phyloP scores from a whole-genome alignment of 164 flowering plant species.

The Cinnamomum chago region DNA sequence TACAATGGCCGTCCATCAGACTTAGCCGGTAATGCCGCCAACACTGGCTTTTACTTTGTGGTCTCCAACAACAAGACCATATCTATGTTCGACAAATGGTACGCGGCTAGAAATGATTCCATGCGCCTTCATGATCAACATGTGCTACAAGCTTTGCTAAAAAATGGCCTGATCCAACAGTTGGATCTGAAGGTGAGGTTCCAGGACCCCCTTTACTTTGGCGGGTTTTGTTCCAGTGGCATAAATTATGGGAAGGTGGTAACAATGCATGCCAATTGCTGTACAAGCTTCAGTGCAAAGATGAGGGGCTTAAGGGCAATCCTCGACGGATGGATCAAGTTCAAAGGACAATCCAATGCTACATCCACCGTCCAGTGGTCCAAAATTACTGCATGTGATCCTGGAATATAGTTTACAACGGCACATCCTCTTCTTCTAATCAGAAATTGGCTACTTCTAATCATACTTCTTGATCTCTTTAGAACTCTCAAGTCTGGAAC shows the following conservation, averaged over 20 bases:
- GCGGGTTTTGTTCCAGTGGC: conserved; percentile 61
- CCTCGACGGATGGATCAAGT: conserved; percentile 43
- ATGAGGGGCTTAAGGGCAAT: conserved; percentile 34
- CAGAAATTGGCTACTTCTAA: too few species aligned
- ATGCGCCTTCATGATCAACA: conserved; percentile 62
- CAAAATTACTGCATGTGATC: conserved; percentile 14
- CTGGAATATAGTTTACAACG: conserved; percentile 9
- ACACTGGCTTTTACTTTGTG: conserved; percentile 57
- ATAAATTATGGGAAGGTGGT: conserved; percentile 32
- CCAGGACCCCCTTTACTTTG: conserved; percentile 43
- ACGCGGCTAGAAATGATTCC: conserved; percentile 40
- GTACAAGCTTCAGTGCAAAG: conserved; percentile 52
- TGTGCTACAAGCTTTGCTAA: conserved; percentile 35
- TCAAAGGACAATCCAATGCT: conserved; percentile 8
- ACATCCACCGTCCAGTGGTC: conserved; percentile 16
- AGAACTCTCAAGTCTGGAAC: too few species aligned
- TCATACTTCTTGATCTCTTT: too few species aligned
- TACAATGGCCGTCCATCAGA: conserved; percentile 37
- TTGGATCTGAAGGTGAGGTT: conserved; percentile 28
- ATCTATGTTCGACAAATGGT: conserved; percentile 44
- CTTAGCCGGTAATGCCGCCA: conserved; percentile 20
- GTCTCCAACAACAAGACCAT: conserved; percentile 28
- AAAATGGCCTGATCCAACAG: conserved; percentile 14
- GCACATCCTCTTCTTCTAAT: too few species aligned
- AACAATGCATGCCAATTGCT: conserved; percentile 73